Base-by-base conservation (phyloP, 495 filamentous ascomycete species). In the Hamigera avellanea region DNA sequence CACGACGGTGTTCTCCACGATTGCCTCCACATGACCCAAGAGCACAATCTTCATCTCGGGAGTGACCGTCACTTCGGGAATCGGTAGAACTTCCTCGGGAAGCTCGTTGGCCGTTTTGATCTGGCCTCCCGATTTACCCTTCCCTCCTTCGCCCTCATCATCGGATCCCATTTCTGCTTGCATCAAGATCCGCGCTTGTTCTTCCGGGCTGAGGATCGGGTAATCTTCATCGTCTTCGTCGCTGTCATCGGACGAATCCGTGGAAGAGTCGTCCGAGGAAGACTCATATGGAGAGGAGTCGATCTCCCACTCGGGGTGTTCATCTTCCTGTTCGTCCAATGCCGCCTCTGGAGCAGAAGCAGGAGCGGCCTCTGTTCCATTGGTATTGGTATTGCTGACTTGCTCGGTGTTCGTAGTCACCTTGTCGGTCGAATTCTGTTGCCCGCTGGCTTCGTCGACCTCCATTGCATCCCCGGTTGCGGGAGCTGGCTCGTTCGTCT, bases 121-220 rank as follows among this genome's bases (percentile, higher is more conserved):
- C 2, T 62, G 66, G 19, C 53, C 52, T 14, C 59, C 41, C 35
- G 60, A 35, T 62, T 69, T 56, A 3, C 61, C 49, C 61, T 75
- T 48, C 52, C 71, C 45, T 36, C 71, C 45, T 36, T 54, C 59
- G 52, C 70, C 77, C 37, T 82, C 83, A 30, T 89, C 87, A 32
- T 86, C 81, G 6, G 75, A 80, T 6, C 67, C 75, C 26, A 63
- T 76, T 31, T 76, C 83, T 33, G 71, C 78, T 41, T 73, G 65
- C 86, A 95, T 89, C 18, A 95, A 64, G 23, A 89, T 73, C 8
- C 76, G 73, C 1, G 81, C 82, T 44, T 83, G 78, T 51, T 91
- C 84, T 52, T 83, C 82, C 9, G 82, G 70, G 33, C 75, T 78
- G 13, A 93, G 67, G 18, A 85, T 68, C 10, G 76, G 68, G 41